These are phyloP conservation scores for Aspergillus ochraceus DNA, from an alignment of 2,329 filamentous ascomycete species.

Conservation along the genomic window DNA sequence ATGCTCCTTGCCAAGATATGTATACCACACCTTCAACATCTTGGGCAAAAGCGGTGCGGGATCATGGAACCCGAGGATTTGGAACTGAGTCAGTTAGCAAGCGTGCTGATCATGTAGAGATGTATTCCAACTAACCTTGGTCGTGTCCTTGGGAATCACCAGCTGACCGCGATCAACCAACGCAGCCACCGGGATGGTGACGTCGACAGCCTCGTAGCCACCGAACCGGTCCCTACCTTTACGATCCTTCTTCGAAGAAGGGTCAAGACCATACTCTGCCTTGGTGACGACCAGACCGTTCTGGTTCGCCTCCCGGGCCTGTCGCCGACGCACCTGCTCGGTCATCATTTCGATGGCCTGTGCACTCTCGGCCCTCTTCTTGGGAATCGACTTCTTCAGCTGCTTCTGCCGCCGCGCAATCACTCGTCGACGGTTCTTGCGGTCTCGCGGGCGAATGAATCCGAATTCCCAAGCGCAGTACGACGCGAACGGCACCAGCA, in stretches of 20 bases:
- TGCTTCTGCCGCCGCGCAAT: conserved; percentile 38
- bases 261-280: conserved; percentile 42
- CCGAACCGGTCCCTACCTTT: conserved; percentile 14
- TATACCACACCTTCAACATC: conserved; percentile 42
- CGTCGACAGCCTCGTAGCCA: conserved; percentile 36
- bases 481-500: conserved; percentile 39
- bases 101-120: not conserved
- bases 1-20: conserved; percentile 40
- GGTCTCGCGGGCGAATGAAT: conserved; percentile 39
- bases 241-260: conserved; percentile 27
- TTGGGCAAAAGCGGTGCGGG: conserved; percentile 44
- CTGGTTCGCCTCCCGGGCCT: conserved; percentile 34
- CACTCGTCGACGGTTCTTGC: conserved; percentile 34
- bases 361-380: conserved; percentile 37
- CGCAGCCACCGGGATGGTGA: conserved; percentile 47
- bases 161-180: conserved; percentile 44
- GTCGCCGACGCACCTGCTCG: conserved; percentile 40
- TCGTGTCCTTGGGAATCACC: conserved; percentile 33
- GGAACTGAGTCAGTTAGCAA: conserved; percentile 34
- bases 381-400: conserved; percentile 36
- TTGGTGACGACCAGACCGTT: conserved; percentile 41
- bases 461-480: conserved; percentile 46
- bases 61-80: conserved; percentile 46
- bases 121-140: conserved; percentile 32
- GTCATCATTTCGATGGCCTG: conserved; percentile 43